Evolutionary conservation across 768 basidiomycete species (phyloP).

Genomic region (Collybia mongolica): DNA sequence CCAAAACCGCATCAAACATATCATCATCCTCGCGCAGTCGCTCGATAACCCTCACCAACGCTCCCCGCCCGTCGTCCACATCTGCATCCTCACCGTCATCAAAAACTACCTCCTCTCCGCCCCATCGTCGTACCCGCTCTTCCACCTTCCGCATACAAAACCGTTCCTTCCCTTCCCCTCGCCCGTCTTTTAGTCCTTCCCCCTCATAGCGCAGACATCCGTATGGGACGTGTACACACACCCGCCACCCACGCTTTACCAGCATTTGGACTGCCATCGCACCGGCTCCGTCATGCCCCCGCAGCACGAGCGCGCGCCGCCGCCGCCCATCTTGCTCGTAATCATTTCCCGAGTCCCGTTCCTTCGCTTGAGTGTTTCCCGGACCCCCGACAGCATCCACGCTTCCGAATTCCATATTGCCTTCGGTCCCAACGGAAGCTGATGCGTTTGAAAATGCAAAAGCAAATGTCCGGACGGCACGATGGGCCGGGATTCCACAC

Average conservation of each 20-base stretch:
- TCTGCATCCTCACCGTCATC: conserved; percentile 46
- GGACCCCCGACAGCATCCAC: conserved; percentile 6
- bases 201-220: conserved; percentile 13
- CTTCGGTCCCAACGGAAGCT: conserved; percentile 5
- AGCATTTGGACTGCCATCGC: conserved; percentile 82
- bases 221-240: conserved; percentile 65
- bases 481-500: conserved; percentile 77
- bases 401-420: conserved; percentile 1
- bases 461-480: conserved; percentile 72
- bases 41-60: conserved; percentile 50
- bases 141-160: conserved; percentile 46
- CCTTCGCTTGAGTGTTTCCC: conserved; percentile 5
- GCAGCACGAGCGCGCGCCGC: conserved; percentile 55
- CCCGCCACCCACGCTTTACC: conserved; percentile 62
- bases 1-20: conserved; percentile 77
- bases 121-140: conserved; percentile 61
- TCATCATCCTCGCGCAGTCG: conserved; percentile 51
- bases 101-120: conserved; percentile 77
- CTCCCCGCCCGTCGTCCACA: conserved; percentile 40
- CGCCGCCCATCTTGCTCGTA: conserved; percentile 20
- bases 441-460: conserved; percentile 33
- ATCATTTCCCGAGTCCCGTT: conserved; percentile 1
- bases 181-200: conserved; percentile 10
- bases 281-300: conserved; percentile 73
- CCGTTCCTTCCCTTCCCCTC: conserved; percentile 37